Conservation (phyloP, 345 rosid genomes). For the Salix brachista region DNA sequence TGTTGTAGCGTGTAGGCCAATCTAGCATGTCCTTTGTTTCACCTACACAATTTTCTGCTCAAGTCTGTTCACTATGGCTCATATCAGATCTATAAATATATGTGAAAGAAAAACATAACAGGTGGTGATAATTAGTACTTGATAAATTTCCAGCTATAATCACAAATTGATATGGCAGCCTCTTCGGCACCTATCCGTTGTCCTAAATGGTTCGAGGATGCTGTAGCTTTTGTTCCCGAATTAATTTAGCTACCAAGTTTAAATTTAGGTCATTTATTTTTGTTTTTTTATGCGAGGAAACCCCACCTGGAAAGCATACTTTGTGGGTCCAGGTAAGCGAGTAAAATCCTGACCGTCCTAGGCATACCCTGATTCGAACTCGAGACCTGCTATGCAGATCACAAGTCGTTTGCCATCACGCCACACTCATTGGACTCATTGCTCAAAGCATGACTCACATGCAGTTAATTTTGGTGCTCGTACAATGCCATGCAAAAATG, state of each 20-base stretch:
- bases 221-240: no score
- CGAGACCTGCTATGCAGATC: no score
- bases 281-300: no score
- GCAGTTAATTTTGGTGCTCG: background rate
- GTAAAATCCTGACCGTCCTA: no score
- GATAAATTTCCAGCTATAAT: background rate
- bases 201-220: no score
- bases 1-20: background rate
- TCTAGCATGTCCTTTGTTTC: background rate
- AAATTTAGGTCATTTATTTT: background rate
- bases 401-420: no score
- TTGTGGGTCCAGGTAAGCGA: no score
- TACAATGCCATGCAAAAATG: background rate
- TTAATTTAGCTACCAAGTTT: background rate
- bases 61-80: background rate
- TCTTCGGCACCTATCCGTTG: no score
- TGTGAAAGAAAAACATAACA: background rate
- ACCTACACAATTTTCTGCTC: background rate
- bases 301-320: no score
- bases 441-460: background rate
- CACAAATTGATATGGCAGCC: background rate
- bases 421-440: background rate
- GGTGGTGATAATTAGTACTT: background rate
- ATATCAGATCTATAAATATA: background rate
- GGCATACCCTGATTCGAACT: fast-evolving